Evolutionary conservation across 164 flowering plant species (phyloP).

Genomic region (Platanus orientalis): DNA sequence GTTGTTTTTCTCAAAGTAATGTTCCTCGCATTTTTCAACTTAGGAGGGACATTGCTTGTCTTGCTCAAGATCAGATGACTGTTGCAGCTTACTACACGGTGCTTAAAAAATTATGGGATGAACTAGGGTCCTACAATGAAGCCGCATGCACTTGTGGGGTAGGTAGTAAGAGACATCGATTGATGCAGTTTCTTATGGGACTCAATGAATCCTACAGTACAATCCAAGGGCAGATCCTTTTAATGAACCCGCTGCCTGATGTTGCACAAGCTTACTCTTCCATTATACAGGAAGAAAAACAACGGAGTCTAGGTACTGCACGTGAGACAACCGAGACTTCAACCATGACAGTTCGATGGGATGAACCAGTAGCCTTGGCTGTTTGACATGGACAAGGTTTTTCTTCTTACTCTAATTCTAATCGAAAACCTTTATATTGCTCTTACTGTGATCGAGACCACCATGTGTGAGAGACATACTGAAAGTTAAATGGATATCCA

Average conservation of each 20-base stretch:
- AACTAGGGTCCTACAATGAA: neutral
- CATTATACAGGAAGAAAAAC: conserved; percentile 10
- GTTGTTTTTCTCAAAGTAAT: too few species aligned
- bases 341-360: conserved; percentile 6
- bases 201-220: too few species aligned
- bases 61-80: conserved; percentile 7
- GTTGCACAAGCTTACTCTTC: conserved; percentile 7
- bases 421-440: too few species aligned
- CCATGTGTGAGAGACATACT: too few species aligned
- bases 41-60: conserved; percentile 6
- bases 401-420: too few species aligned
- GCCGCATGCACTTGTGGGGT: conserved; percentile 8
- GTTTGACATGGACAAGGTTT: too few species aligned
- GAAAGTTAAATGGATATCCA: too few species aligned
- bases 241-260: conserved; percentile 8
- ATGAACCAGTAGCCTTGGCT: neutral
- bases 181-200: too few species aligned
- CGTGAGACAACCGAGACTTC: conserved; percentile 6
- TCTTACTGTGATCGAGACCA: too few species aligned
- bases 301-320: too few species aligned
- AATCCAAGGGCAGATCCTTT: too few species aligned
- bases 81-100: conserved; percentile 14
- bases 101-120: too few species aligned
- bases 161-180: neutral
- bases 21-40: conserved; percentile 11